Conservation (phyloP, 2,329 filamentous ascomycete species). For the Talaromyces albobiverticillius region DNA sequence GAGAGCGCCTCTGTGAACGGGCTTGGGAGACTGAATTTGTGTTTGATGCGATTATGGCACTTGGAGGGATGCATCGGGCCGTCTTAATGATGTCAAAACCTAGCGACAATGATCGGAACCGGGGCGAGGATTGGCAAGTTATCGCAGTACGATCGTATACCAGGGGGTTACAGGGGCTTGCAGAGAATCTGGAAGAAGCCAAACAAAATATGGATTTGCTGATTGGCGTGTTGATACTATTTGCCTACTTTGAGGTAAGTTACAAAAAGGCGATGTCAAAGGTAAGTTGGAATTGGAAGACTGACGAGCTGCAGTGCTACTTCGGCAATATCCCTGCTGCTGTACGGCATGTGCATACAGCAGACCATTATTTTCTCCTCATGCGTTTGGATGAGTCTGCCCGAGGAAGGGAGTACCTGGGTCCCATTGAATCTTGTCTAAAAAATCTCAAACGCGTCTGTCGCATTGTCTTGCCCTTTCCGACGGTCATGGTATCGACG, state of each 20-base stretch:
- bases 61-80: constrained; percentile 21
- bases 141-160: constrained; percentile 19
- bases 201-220: too few species aligned
- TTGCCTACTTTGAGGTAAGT: not conserved
- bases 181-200: not conserved
- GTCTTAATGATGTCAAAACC: constrained; percentile 17
- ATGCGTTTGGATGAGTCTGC: not conserved
- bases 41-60: constrained; percentile 20
- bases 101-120: constrained; percentile 14
- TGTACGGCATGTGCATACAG: not conserved
- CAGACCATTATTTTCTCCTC: not conserved
- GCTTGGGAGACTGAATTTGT: constrained; percentile 22
- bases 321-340: not conserved
- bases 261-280: too few species aligned
- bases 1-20: constrained; percentile 20
- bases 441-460: constrained; percentile 17
- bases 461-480: constrained; percentile 16
- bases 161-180: constrained; percentile 16
- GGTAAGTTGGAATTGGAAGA: not conserved
- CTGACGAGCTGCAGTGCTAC: too few species aligned
- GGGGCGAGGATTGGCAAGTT: constrained; percentile 19
- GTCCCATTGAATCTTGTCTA: not conserved
- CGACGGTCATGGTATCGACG: constrained; percentile 6
- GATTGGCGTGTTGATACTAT: not conserved
- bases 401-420: not conserved